phyloP scores from a whole-genome alignment of 306 rosid species.

The Castanea sativa region DNA sequence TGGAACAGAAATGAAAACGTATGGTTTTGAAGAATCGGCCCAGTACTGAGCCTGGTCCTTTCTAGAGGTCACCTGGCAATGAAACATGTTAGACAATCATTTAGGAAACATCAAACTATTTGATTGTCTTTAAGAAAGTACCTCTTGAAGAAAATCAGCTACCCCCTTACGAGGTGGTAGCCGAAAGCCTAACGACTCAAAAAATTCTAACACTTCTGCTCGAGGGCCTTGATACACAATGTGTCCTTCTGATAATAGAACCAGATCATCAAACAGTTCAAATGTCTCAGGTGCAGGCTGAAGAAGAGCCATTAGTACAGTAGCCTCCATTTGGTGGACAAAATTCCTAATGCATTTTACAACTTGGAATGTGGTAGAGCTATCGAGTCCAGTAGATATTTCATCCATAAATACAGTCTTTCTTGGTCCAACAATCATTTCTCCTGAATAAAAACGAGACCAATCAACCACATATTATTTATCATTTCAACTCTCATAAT shows the following conservation, averaged over 20 bases:
- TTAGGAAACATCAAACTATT: background rate
- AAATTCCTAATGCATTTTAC: slow-evolving; percentile 75
- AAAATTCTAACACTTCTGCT: slow-evolving; percentile 60
- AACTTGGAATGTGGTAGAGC: slow-evolving; percentile 81
- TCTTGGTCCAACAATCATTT: slow-evolving; percentile 92
- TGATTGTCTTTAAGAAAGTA: slow-evolving; percentile 9
- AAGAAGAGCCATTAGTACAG: slow-evolving; percentile 79
- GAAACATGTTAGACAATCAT: background rate
- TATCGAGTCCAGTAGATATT: slow-evolving; percentile 92
- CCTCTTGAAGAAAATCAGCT: slow-evolving; percentile 98
- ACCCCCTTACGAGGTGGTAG: slow-evolving; percentile 80
- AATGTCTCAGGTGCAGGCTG: slow-evolving; percentile 96
- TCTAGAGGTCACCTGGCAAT: slow-evolving; percentile 72
- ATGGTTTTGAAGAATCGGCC: slow-evolving; percentile 73
- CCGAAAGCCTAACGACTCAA: slow-evolving; percentile 68
- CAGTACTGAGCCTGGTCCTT: slow-evolving; percentile 93
- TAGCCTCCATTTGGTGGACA: slow-evolving; percentile 85
- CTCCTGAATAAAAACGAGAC: slow-evolving; percentile 42
- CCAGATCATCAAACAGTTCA: slow-evolving; percentile 80
- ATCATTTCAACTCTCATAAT: slow-evolving; percentile 14
- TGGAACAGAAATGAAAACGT: slow-evolving; percentile 50
- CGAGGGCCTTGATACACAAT: slow-evolving; percentile 80
- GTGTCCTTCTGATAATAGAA: slow-evolving; percentile 70
- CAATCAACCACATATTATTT: slow-evolving; percentile 10
- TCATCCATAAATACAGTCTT: slow-evolving; percentile 86